phyloP scores from a whole-genome alignment of 805 yeast species.

The Candida bentonensis region DNA sequence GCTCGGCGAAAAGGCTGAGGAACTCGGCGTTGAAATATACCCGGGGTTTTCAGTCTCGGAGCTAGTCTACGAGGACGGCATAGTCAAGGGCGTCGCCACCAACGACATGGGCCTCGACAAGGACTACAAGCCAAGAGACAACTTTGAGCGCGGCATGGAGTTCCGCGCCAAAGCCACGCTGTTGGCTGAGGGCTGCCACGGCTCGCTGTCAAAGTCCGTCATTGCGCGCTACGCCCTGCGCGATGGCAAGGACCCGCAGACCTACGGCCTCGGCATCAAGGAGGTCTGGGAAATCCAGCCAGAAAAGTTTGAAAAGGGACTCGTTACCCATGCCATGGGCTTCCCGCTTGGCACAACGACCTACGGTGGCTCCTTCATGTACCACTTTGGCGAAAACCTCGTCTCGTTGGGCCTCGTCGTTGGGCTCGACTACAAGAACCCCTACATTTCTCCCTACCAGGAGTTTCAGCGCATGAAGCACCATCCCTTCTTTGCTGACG shows the following conservation, averaged over 20 bases:
- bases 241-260: slow-evolving; percentile 52
- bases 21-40: slow-evolving; percentile 83
- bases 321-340: slow-evolving; percentile 78
- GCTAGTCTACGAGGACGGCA: slow-evolving; percentile 46
- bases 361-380: slow-evolving; percentile 96
- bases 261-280: slow-evolving; percentile 90
- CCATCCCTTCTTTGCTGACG: slow-evolving; percentile 69
- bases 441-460: slow-evolving; percentile 88
- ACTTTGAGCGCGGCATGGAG: slow-evolving; percentile 95
- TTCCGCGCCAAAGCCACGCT: slow-evolving; percentile 83
- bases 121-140: slow-evolving; percentile 60
- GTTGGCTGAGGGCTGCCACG: slow-evolving; percentile 97
- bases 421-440: slow-evolving; percentile 89
- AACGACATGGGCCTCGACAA: slow-evolving; percentile 79
- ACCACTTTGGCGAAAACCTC: slow-evolving; percentile 87
- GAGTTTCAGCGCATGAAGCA: slow-evolving; percentile 91
- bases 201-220: slow-evolving; percentile 71
- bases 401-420: slow-evolving; percentile 90
- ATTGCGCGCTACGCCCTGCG: slow-evolving; percentile 59
- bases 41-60: slow-evolving; percentile 83
- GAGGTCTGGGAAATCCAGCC: slow-evolving; percentile 95
- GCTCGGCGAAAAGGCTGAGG: slow-evolving; percentile 81
- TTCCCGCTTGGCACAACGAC: slow-evolving; percentile 61
- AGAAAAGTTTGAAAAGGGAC: slow-evolving; percentile 66
- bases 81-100: slow-evolving; percentile 83